phyloP scores from a whole-genome alignment of 176 grass and related monocot genomes.

The Triticum monococcum region DNA sequence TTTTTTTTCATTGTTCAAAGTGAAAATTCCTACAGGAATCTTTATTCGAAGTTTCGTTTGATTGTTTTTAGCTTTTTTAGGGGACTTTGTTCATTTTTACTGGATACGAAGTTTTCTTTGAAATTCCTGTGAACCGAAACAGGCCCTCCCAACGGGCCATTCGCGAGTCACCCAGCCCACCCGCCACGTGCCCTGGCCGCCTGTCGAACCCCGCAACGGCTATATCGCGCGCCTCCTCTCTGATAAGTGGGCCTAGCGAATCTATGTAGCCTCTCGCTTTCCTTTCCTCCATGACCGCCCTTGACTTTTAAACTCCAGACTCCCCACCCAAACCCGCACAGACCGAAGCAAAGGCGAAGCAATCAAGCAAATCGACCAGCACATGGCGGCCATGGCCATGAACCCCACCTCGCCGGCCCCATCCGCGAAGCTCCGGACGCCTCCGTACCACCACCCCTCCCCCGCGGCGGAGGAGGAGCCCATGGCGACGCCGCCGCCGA shows the following conservation, averaged over 20 bases:
- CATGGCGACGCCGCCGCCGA: slow-evolving; percentile 38
- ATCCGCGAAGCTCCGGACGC: neutral
- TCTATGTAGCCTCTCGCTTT: neutral
- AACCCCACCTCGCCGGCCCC: slow-evolving; percentile 4
- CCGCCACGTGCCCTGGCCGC: neutral
- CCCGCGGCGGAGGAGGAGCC: neutral
- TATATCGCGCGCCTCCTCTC: neutral
- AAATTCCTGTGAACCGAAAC: too few relatives aligned
- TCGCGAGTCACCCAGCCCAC: neutral
- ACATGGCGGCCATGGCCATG: slow-evolving; percentile 19
- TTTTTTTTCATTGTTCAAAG: too few relatives aligned
- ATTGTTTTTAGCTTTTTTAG: too few relatives aligned
- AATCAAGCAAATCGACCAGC: slow-evolving; percentile 26
- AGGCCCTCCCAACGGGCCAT: neutral
- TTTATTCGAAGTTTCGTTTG: too few relatives aligned
- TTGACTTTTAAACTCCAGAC: neutral
- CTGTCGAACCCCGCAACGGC: slow-evolving; percentile 2
- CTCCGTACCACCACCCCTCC: slow-evolving; percentile 44
- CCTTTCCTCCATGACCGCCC: neutral
- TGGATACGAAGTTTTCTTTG: too few relatives aligned
- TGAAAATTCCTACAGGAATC: too few relatives aligned
- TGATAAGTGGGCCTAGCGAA: slow-evolving; percentile 1
- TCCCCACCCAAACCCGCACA: neutral
- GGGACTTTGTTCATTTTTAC: too few relatives aligned
- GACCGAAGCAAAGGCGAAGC: neutral